phyloP scores from a whole-genome alignment of 2,329 filamentous ascomycete species.

The Fusarium chaquense region DNA sequence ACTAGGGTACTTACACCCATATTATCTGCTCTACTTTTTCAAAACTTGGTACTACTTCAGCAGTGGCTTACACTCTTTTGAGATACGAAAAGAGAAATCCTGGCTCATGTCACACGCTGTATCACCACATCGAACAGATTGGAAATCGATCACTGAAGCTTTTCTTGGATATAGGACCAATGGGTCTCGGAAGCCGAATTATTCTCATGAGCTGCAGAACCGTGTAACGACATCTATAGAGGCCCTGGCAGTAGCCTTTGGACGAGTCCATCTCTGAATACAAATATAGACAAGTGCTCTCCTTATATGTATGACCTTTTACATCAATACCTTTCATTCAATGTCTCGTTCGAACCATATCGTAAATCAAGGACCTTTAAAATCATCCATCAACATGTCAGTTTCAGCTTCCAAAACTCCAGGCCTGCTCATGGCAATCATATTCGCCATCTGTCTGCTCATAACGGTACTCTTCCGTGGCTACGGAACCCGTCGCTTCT shows the following conservation, averaged over 20 bases:
- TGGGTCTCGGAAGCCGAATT: background rate
- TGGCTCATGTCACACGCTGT: background rate
- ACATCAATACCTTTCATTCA: too few relatives aligned
- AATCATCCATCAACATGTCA: background rate
- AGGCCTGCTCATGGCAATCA: background rate
- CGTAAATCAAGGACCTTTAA: accelerated
- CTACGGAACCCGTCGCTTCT: constrained; percentile 26
- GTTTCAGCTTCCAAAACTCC: background rate
- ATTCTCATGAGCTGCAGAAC: background rate
- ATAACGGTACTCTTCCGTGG: background rate
- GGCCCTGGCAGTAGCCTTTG: background rate
- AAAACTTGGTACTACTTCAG: too few relatives aligned
- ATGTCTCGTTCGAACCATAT: accelerated
- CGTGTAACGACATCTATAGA: background rate
- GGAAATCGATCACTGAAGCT: accelerated
- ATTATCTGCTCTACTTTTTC: too few relatives aligned
- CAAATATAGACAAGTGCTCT: background rate
- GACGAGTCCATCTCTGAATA: background rate
- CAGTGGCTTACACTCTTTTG: too few relatives aligned
- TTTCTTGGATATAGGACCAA: background rate
- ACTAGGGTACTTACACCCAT: too few relatives aligned
- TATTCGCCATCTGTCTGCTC: background rate
- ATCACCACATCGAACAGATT: accelerated
- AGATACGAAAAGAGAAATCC: background rate
- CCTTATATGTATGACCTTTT: background rate